Evolutionary conservation across 805 yeast genomes (phyloP), one percentile per base, ranked within the genome.

Genomic region (Ogataea sp.): DNA sequence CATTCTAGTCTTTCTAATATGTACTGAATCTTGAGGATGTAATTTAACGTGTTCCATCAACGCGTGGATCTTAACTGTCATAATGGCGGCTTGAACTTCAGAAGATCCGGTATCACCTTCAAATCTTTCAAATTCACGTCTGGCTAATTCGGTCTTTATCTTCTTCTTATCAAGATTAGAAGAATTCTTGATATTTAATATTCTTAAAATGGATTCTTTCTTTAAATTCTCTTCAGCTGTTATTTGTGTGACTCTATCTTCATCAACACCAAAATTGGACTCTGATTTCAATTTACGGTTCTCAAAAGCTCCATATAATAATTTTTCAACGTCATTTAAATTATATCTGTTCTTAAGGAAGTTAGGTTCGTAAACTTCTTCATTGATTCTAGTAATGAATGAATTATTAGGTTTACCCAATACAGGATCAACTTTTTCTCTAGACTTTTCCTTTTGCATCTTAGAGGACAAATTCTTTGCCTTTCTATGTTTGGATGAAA

Each of bases 61-160:
- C 47, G 75, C 79, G 48, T 82, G 84, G 49, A 93, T 86, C 52
- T 76, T 75, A 36, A 86, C 80, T 0, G 97, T 87, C 65, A 81
- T 65, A 21, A 85, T 73, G 2, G 97, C 97, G 2, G 97, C 96
- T 62, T 89, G 97, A 20, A 89, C 96, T 63, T 90, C 97, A 39
- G 95, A 78, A 2, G 96, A 85, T 3, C 95, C 97, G 1, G 96
- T 85, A 58, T 93, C 97, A 39, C 95, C 96, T 34, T 80, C 87
- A 46, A 73, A 70, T 52, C 95, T 71, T 50, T 77, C 79, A 60
- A 90, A 89, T 63, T 90, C 97, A 49, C 73, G 64, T 37, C 77
- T 70, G 1, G 97, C 96, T 34, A 82, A 58, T 34, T 63, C 62
- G 2, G 76, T 66, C 23, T 86, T 83, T 48, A 75, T 57, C 47